Evolutionary conservation across 2,329 filamentous ascomycete species (phyloP).

Genomic region (Penicillium hordei): DNA sequence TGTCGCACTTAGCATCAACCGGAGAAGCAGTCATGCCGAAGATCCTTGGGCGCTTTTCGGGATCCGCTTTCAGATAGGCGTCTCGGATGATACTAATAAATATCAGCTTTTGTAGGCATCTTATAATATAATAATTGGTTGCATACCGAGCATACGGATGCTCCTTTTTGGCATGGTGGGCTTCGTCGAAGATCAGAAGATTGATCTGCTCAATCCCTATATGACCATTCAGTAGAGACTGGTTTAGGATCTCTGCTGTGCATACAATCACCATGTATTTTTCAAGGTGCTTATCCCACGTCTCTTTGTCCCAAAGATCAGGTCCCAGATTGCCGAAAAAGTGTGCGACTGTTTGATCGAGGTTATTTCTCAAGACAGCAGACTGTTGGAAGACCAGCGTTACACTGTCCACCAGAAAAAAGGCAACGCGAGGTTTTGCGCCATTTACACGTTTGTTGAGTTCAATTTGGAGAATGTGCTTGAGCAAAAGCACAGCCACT

Average conservation of each 20-base stretch:
- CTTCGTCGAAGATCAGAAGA: constrained; percentile 91
- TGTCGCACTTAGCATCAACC: constrained; percentile 76
- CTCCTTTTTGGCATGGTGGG: constrained; percentile 92
- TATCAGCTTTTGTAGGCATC: constrained; percentile 5
- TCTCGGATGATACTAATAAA: constrained; percentile 72
- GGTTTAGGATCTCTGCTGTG: constrained; percentile 81
- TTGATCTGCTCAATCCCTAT: constrained; percentile 81
- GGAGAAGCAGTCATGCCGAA: constrained; percentile 98
- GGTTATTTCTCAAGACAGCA: constrained; percentile 75
- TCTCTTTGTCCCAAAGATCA: constrained; percentile 60
- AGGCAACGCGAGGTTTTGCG: constrained; percentile 65
- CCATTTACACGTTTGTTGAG: constrained; percentile 66
- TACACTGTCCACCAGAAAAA: constrained; percentile 90
- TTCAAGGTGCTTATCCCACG: constrained; percentile 59
- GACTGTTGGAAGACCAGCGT: constrained; percentile 88
- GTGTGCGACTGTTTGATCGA: constrained; percentile 71
- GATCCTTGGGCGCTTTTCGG: constrained; percentile 65
- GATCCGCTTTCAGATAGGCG: constrained; percentile 64
- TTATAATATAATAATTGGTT: background rate
- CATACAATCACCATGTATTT: constrained; percentile 85
- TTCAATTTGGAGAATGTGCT: constrained; percentile 74
- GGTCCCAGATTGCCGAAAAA: constrained; percentile 70
- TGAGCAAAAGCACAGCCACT: constrained; percentile 85
- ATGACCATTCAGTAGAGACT: constrained; percentile 76
- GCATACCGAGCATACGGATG: constrained; percentile 75